Evolutionary conservation across 805 yeast species (phyloP).

Genomic region (Lipomyces mesembrius): DNA sequence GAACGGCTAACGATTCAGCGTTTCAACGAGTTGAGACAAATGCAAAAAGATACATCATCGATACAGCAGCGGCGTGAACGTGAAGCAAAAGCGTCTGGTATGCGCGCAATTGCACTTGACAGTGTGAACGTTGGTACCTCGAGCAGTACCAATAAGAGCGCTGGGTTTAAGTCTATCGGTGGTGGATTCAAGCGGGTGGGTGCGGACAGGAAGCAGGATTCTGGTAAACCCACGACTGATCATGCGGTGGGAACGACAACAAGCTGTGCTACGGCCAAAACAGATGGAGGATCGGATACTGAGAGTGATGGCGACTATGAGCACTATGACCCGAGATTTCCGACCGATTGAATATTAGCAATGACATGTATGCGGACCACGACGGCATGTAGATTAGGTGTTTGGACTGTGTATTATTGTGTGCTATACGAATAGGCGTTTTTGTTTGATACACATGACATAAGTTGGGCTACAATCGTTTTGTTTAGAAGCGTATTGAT

Average conservation of each 20-base stretch:
- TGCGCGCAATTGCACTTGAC: conserved; percentile 28
- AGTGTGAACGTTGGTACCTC: conserved; percentile 1
- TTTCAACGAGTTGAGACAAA: conserved; percentile 33
- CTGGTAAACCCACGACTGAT: neutral
- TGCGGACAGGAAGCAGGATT: conserved; percentile 9
- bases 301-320: conserved; percentile 31
- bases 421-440: neutral
- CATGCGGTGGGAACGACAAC: conserved; percentile 1
- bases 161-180: conserved; percentile 22
- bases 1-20: conserved; percentile 10
- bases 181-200: conserved; percentile 29
- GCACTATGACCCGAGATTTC: conserved; percentile 30
- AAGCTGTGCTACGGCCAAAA: neutral
- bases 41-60: conserved; percentile 29
- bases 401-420: neutral
- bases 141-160: conserved; percentile 4
- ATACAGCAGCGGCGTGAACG: conserved; percentile 26
- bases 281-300: conserved; percentile 21
- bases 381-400: neutral
- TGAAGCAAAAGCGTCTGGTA: conserved; percentile 30
- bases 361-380: neutral
- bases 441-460: too few species aligned
- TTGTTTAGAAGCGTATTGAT: too few species aligned
- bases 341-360: conserved; percentile 19
- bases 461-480: neutral